Conservation (phyloP, 805 yeast genomes). For the Monosporozyma aerobia region DNA sequence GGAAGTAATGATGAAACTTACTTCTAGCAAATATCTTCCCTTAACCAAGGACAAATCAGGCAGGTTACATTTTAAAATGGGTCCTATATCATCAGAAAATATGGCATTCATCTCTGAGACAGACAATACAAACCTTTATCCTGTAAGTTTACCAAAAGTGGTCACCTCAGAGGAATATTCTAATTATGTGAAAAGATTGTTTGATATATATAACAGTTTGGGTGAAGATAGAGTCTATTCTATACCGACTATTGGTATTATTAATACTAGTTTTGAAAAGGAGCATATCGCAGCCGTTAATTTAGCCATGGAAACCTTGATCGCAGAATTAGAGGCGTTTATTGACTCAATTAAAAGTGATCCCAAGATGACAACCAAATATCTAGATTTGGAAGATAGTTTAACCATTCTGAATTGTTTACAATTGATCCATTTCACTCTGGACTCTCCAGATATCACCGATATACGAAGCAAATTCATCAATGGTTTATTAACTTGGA, state of each 20-base stretch:
- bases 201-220: conserved; percentile 43
- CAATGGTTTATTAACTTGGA: conserved; percentile 46
- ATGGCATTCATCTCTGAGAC: conserved; percentile 32
- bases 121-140: conserved; percentile 36
- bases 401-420: conserved; percentile 49
- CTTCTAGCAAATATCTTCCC: conserved; percentile 10
- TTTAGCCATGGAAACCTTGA: conserved; percentile 28
- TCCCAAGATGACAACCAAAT: conserved; percentile 22
- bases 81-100: conserved; percentile 36
- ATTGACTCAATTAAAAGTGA: conserved; percentile 28
- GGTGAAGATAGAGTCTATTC: conserved; percentile 37
- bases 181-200: conserved; percentile 41
- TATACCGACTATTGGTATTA: conserved; percentile 34
- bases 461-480: conserved; percentile 33
- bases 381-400: conserved; percentile 36
- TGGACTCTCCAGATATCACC: conserved; percentile 25
- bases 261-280: conserved; percentile 26
- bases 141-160: conserved; percentile 33
- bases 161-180: conserved; percentile 36
- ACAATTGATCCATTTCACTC: conserved; percentile 36
- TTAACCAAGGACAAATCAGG: conserved; percentile 8
- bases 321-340: conserved; percentile 28
- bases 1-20: conserved; percentile 15
- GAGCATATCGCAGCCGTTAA: conserved; percentile 33
- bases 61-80: conserved; percentile 37